Conservation (phyloP, 1,284 basidiomycete genomes). For the Erythrobasidium hasegawianum region DNA sequence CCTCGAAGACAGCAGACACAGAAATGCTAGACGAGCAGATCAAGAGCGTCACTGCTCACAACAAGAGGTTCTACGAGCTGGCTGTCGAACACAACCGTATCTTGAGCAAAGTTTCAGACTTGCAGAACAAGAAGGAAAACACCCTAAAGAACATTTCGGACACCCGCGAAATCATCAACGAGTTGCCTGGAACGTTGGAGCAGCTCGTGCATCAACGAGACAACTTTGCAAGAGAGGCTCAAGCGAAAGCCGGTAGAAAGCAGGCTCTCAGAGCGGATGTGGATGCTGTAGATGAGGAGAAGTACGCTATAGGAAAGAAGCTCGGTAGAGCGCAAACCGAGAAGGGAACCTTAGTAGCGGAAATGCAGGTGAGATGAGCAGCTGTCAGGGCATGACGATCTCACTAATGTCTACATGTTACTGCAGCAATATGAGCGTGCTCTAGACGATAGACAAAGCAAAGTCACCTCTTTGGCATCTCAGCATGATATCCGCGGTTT, state of each 20-base stretch:
- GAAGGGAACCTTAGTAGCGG: conserved; percentile 61
- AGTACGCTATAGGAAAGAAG: conserved; percentile 55
- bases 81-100: conserved; percentile 80
- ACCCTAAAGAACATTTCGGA: conserved; percentile 63
- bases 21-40: conserved; percentile 68
- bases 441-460: conserved; percentile 66
- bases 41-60: conserved; percentile 65
- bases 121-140: conserved; percentile 65
- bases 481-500: conserved; percentile 72
- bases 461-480: conserved; percentile 67
- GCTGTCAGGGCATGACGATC: no score
- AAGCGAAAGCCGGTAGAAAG: conserved; percentile 56
- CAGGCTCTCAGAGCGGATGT: conserved; percentile 55
- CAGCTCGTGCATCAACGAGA: conserved; percentile 65
- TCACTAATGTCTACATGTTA: no score
- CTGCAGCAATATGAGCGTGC: conserved; percentile 68
- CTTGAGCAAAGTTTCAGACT: conserved; percentile 66
- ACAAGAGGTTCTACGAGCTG: conserved; percentile 74
- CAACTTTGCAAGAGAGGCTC: conserved; percentile 68
- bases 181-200: conserved; percentile 70
- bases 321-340: conserved; percentile 60
- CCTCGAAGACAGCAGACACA: conserved; percentile 68
- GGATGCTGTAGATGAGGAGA: conserved; percentile 62
- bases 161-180: conserved; percentile 57
- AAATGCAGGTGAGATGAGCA: conserved; percentile 55